Conservation (phyloP, 352 stramenopile genomes). For the Phytophthora cactorum region DNA sequence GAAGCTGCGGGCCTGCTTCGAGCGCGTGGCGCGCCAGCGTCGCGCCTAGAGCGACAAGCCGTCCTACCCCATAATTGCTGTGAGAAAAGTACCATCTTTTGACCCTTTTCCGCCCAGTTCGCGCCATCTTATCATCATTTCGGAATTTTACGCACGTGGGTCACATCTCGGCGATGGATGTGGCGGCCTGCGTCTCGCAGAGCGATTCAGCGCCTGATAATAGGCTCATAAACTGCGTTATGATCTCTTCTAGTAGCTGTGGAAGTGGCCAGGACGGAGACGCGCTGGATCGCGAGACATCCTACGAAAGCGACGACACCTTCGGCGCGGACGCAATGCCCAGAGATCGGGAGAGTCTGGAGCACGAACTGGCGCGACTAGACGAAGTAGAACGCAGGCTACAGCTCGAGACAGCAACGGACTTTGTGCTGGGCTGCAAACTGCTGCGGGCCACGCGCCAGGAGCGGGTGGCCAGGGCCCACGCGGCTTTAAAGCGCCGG, state of each 20-base stretch:
- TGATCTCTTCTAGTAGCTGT: slow-evolving; percentile 19
- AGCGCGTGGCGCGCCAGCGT: slow-evolving; percentile 51
- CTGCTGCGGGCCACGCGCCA: slow-evolving; percentile 34
- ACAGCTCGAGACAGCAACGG: slow-evolving; percentile 37
- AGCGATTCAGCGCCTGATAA: not conserved
- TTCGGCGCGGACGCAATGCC: slow-evolving; percentile 29
- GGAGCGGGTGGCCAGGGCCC: slow-evolving; percentile 32
- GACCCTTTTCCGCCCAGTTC: not conserved
- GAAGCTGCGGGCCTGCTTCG: slow-evolving; percentile 75
- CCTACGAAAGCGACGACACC: slow-evolving; percentile 23
- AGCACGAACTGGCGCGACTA: slow-evolving; percentile 34
- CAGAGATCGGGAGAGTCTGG: slow-evolving; percentile 34
- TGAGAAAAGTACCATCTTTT: slow-evolving; percentile 14
- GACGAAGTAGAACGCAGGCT: slow-evolving; percentile 36
- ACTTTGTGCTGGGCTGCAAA: slow-evolving; percentile 46
- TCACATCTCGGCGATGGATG: slow-evolving; percentile 31
- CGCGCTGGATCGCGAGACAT: slow-evolving; percentile 9
- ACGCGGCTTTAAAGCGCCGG: slow-evolving; percentile 38
- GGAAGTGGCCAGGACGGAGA: slow-evolving; percentile 20
- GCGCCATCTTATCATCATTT: slow-evolving; percentile 24
- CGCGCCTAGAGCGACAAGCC: slow-evolving; percentile 23
- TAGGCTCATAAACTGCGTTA: not conserved
- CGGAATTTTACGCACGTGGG: slow-evolving; percentile 23
- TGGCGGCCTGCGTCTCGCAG: slow-evolving; percentile 11
- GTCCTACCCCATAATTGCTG: not conserved